Percentiles rank a stretch among this genome's conserved stretches.
These are phyloP conservation scores for Ophiostoma perfectum DNA, from an alignment of 2,329 filamentous ascomycete genomes.

Conservation along the genomic window DNA sequence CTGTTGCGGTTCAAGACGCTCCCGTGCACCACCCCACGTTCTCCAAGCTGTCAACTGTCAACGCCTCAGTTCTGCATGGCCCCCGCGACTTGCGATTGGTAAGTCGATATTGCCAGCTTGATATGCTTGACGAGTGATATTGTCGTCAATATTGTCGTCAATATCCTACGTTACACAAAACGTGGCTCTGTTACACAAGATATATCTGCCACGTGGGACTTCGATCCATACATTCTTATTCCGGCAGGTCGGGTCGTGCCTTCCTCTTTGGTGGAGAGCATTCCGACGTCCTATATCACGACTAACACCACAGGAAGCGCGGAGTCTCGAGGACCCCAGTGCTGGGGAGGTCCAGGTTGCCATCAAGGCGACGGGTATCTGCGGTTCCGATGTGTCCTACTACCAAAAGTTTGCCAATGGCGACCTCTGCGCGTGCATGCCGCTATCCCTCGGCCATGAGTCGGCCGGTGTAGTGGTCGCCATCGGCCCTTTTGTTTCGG, in stretches of 20 bases:
- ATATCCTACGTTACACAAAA: neutral
- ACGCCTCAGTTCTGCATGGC: conserved; percentile 53
- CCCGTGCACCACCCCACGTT: conserved; percentile 42
- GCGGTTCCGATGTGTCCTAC: conserved; percentile 65
- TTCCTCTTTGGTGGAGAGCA: neutral
- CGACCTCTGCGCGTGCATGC: conserved; percentile 60
- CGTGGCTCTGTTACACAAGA: conserved; percentile 1
- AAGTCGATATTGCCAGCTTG: conserved; percentile 29
- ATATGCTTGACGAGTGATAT: neutral
- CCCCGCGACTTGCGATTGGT: conserved; percentile 54
- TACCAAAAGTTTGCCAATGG: conserved; percentile 69
- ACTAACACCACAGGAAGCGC: conserved; percentile 40
- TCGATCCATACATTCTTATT: neutral
- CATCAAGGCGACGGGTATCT: conserved; percentile 62
- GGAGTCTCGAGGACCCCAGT: conserved; percentile 44
- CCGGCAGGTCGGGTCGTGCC: neutral
- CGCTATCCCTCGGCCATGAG: conserved; percentile 60
- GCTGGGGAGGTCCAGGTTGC: conserved; percentile 58
- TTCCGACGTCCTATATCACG: neutral
- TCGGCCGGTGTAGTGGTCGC: conserved; percentile 54
- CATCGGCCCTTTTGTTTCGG: conserved; percentile 48
- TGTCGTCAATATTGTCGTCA: too few species aligned
- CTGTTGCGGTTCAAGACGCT: conserved; percentile 41
- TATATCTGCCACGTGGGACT: neutral
- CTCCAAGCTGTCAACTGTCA: conserved; percentile 40